Conservation (phyloP, 2,329 filamentous ascomycete species). For the Aspergillus thermomutatus region DNA sequence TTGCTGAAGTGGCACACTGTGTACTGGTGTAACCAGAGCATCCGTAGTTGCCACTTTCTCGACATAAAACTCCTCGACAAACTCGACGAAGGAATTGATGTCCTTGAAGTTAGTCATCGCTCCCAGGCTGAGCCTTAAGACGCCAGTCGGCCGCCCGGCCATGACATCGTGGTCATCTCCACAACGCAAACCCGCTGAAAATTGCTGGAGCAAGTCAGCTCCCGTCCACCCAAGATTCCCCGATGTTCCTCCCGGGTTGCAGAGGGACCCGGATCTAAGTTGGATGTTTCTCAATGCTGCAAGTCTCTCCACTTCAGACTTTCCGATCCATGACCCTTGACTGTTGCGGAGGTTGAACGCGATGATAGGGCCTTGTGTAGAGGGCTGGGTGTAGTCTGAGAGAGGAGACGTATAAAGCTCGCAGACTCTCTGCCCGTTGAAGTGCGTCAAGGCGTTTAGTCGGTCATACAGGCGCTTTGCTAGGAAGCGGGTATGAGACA, state of each 20-base stretch:
- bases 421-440: constrained; percentile 65
- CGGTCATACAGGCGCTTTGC: constrained; percentile 56
- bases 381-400: constrained; percentile 42
- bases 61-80: constrained; percentile 68
- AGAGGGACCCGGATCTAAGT: constrained; percentile 81
- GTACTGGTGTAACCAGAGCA: constrained; percentile 13
- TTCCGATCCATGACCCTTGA: constrained; percentile 70
- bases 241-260: constrained; percentile 86
- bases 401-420: constrained; percentile 56
- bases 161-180: constrained; percentile 79
- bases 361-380: constrained; percentile 67
- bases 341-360: constrained; percentile 77
- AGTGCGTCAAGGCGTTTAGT: constrained; percentile 62
- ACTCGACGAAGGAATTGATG: constrained; percentile 67
- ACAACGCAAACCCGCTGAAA: constrained; percentile 79
- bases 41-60: constrained; percentile 27
- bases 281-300: constrained; percentile 76
- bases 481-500: constrained; percentile 68
- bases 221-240: constrained; percentile 68
- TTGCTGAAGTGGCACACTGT: constrained; percentile 6
- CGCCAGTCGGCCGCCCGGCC: constrained; percentile 79
- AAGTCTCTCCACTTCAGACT: constrained; percentile 83
- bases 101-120: constrained; percentile 82
- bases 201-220: constrained; percentile 81
- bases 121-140: constrained; percentile 80